phyloP scores from a whole-genome alignment of 2,329 filamentous ascomycete species.

The Xylariaceae sp. region DNA sequence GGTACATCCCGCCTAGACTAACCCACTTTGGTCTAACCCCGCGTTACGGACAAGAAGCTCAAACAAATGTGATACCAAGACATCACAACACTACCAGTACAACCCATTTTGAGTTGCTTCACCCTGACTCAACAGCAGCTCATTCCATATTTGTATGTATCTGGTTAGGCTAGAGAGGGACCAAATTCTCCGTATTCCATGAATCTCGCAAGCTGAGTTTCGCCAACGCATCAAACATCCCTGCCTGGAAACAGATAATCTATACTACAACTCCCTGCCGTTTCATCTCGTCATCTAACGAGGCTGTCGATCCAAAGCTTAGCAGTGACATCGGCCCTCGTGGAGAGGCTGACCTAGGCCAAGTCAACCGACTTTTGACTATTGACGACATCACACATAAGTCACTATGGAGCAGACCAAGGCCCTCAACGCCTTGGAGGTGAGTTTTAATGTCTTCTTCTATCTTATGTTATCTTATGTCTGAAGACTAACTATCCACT shows the following conservation, averaged over 20 bases:
- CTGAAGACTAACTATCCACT: constrained; percentile 9
- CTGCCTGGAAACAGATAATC: not conserved
- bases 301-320: constrained; percentile 27
- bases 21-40: constrained; percentile 2
- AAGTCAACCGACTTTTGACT: not conserved
- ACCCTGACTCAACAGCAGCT: not conserved
- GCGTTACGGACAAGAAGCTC: constrained; percentile 30
- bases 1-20: not conserved
- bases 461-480: not conserved
- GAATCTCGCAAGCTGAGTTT: too few species aligned
- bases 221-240: constrained; percentile 2
- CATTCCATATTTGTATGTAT: too few species aligned
- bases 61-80: constrained; percentile 39
- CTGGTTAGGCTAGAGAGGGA: too few species aligned
- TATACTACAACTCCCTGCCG: not conserved
- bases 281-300: constrained; percentile 15
- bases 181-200: too few species aligned
- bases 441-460: constrained; percentile 40
- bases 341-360: constrained; percentile 4
- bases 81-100: too few species aligned
- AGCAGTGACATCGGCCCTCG: constrained; percentile 21
- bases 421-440: constrained; percentile 69
- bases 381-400: constrained; percentile 15
- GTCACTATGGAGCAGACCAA: constrained; percentile 75
- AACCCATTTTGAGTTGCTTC: constrained; percentile 9